phyloP scores from a whole-genome alignment of 163 green algal species.

The Smithsoniella earleae region DNA sequence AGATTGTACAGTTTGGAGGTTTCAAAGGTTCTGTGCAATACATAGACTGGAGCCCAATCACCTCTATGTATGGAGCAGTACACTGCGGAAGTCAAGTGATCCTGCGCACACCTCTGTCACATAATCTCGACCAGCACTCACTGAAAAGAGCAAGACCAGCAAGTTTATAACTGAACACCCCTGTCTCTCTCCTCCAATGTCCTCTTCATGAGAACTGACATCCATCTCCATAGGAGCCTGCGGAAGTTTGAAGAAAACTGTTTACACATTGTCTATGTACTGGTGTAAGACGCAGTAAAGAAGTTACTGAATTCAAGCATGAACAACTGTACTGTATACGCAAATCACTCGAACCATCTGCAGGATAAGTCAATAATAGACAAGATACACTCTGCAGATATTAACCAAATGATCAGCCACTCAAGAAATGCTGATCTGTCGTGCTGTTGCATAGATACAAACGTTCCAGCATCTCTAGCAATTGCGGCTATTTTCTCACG shows the following conservation, averaged over 20 bases:
- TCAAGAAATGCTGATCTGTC: constrained; percentile 9
- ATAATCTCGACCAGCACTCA: too few species aligned
- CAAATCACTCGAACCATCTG: not conserved
- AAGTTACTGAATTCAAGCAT: too few species aligned
- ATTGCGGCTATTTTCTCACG: constrained; percentile 27
- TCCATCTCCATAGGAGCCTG: too few species aligned
- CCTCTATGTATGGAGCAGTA: constrained; percentile 89
- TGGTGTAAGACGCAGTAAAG: too few species aligned
- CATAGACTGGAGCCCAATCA: constrained; percentile 85
- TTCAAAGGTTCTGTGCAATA: constrained; percentile 68
- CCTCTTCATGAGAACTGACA: too few species aligned
- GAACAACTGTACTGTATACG: too few species aligned
- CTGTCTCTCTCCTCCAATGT: too few species aligned
- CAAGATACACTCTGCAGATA: constrained; percentile 12
- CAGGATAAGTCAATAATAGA: not conserved
- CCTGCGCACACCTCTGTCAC: constrained; percentile 34
- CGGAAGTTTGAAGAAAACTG: too few species aligned
- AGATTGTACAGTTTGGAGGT: constrained; percentile 66
- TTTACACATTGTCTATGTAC: too few species aligned
- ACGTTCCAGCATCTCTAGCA: constrained; percentile 1
- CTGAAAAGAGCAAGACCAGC: too few species aligned
- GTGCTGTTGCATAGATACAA: constrained; percentile 27
- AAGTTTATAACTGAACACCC: too few species aligned
- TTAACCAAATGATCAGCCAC: constrained; percentile 1
- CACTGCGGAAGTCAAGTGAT: constrained; percentile 83